Evolutionary conservation across 257 asterid species (phyloP).

Genomic region (Solanum megistacrolobum): DNA sequence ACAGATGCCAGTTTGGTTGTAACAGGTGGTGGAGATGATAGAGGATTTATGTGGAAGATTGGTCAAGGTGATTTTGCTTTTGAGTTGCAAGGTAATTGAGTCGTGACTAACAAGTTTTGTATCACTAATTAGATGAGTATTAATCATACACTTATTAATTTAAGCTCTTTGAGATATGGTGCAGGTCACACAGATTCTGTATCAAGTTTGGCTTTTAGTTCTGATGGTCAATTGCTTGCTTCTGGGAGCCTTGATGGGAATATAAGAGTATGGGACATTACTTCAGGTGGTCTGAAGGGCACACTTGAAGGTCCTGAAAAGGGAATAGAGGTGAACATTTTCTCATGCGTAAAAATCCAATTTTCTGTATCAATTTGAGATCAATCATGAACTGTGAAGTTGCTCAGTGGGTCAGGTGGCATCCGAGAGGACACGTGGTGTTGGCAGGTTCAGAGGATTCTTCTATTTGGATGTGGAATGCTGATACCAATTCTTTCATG

Average conservation of each 20-base stretch:
- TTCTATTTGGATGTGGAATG: constrained; percentile 86
- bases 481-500: constrained; percentile 53
- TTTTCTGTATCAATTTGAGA: background rate
- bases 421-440: constrained; percentile 73
- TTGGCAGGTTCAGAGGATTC: constrained; percentile 97
- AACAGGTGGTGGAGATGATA: constrained; percentile 97
- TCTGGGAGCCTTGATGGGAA: constrained; percentile 87
- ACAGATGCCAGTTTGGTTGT: constrained; percentile 75
- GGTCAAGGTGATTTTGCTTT: constrained; percentile 68
- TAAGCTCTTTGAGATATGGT: constrained; percentile 12
- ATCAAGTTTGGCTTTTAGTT: constrained; percentile 64
- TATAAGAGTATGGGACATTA: constrained; percentile 68
- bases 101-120: background rate
- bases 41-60: constrained; percentile 76
- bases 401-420: constrained; percentile 93
- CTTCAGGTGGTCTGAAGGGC: constrained; percentile 41
- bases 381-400: constrained; percentile 14
- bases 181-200: constrained; percentile 84
- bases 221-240: constrained; percentile 80
- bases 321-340: constrained; percentile 65
- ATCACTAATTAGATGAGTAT: background rate
- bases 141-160: background rate
- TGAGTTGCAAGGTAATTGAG: constrained; percentile 57
- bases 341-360: background rate
- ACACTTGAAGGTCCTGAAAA: constrained; percentile 81